A percentile compares a stretch with the other conserved stretches of the same genome.
Conservation (phyloP, 805 yeast genomes). For the Saturnispora gosingensis region DNA sequence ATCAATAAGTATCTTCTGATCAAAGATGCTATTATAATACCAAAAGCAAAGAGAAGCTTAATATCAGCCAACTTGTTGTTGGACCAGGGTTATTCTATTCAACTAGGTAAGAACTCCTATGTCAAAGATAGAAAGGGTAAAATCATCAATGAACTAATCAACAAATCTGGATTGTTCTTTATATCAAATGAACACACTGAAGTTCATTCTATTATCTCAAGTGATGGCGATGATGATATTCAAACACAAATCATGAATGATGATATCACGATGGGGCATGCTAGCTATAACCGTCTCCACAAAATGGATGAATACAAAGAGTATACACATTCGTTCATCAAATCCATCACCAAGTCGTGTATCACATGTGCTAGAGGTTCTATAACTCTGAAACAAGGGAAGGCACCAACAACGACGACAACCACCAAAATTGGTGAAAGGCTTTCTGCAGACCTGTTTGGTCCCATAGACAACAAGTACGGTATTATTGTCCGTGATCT, state of each 20-base stretch:
- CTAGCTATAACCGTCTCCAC: not conserved
- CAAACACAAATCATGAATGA: not conserved
- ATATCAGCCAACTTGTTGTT: not conserved
- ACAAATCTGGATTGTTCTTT: too few relatives aligned
- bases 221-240: not conserved
- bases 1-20: not conserved
- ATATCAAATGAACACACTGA: too few relatives aligned
- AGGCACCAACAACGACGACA: not conserved
- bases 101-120: too few relatives aligned
- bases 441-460: not conserved
- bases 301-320: not conserved
- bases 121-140: too few relatives aligned
- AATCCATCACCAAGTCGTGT: not conserved
- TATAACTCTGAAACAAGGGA: not conserved
- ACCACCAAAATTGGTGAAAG: not conserved
- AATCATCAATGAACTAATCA: too few relatives aligned
- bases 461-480: not conserved
- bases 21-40: not conserved
- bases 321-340: not conserved
- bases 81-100: not conserved
- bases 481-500: not conserved
- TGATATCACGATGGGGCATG: not conserved
- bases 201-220: too few relatives aligned
- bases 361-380: not conserved
- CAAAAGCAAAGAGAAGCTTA: not conserved